phyloP scores from a whole-genome alignment of 2,329 filamentous ascomycete genomes.

The Arthrobotrys conoides region DNA sequence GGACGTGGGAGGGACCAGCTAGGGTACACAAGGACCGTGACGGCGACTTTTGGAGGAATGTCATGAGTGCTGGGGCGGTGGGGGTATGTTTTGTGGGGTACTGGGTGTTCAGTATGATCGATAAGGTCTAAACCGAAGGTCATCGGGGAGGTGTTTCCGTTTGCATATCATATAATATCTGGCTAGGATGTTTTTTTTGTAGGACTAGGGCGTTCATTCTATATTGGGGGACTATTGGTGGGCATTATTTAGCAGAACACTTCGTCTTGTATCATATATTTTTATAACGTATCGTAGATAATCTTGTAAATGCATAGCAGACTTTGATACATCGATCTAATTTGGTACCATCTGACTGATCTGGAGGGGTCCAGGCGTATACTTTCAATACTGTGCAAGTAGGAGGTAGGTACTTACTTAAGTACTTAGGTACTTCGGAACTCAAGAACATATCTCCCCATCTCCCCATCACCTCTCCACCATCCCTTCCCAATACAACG shows the following conservation, averaged over 20 bases:
- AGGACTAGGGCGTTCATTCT: constrained; percentile 17
- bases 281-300: constrained; percentile 10
- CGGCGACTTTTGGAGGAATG: constrained; percentile 70
- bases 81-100: constrained; percentile 72
- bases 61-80: constrained; percentile 74
- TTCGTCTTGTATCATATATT: constrained; percentile 22
- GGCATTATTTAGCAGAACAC: neutral
- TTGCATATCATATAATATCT: neutral
- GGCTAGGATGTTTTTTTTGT: neutral
- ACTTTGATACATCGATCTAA: neutral
- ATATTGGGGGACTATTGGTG: neutral
- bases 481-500: too few species aligned
- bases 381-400: too few species aligned
- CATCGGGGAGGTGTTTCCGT: neutral
- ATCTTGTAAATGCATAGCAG: neutral
- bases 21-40: constrained; percentile 63
- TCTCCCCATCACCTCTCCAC: too few species aligned
- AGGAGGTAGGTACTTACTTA: too few species aligned
- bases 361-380: too few species aligned
- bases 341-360: too few species aligned
- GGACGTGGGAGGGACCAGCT: constrained; percentile 61
- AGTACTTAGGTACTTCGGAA: too few species aligned
- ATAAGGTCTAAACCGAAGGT: constrained; percentile 27
- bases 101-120: constrained; percentile 53
- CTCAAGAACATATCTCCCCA: too few species aligned